Percentiles rank a stretch among this genome's conserved stretches.
phyloP scores from a whole-genome alignment of 257 asterid genomes.

The Solanum chmielewskii region DNA sequence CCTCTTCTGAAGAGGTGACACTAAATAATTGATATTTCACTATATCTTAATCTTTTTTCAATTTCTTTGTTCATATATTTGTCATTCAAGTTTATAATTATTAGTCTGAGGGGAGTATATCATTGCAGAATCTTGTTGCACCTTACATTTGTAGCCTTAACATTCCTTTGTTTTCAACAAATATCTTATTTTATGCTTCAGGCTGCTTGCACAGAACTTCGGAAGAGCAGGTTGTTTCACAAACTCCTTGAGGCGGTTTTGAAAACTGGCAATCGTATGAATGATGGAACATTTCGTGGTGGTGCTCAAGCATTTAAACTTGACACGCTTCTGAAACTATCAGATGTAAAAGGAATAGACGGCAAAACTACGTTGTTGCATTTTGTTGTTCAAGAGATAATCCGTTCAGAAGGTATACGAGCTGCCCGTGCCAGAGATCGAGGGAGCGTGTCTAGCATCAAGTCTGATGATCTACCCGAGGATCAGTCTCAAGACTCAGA shows the following conservation, averaged over 20 bases:
- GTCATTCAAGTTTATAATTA: not conserved
- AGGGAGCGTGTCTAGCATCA: conserved; percentile 29
- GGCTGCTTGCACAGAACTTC: conserved; percentile 86
- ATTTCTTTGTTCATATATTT: not conserved
- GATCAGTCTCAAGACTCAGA: conserved; percentile 35
- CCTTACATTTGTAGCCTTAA: not conserved
- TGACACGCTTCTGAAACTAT: conserved; percentile 67
- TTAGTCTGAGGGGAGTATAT: not conserved
- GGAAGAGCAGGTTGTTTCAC: conserved; percentile 67
- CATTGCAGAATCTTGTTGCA: not conserved
- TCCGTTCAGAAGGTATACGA: conserved; percentile 73
- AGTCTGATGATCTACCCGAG: conserved; percentile 32
- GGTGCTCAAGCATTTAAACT: conserved; percentile 96
- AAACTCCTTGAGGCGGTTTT: conserved; percentile 92
- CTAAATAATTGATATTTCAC: no score
- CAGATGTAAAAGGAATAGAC: conserved; percentile 86
- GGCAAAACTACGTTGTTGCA: conserved; percentile 84
- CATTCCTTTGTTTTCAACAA: not conserved
- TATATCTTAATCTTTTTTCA: not conserved
- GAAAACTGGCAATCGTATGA: conserved; percentile 94
- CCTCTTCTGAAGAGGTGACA: not conserved
- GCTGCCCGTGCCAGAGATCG: conserved; percentile 53
- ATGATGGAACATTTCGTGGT: conserved; percentile 86
- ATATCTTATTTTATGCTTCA: conserved; percentile 12
- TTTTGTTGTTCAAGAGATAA: conserved; percentile 83